Evolutionary conservation across 306 rosid genomes (phyloP), one percentile per base, ranked within the genome.

Genomic region (Mimosa bimucronata): DNA sequence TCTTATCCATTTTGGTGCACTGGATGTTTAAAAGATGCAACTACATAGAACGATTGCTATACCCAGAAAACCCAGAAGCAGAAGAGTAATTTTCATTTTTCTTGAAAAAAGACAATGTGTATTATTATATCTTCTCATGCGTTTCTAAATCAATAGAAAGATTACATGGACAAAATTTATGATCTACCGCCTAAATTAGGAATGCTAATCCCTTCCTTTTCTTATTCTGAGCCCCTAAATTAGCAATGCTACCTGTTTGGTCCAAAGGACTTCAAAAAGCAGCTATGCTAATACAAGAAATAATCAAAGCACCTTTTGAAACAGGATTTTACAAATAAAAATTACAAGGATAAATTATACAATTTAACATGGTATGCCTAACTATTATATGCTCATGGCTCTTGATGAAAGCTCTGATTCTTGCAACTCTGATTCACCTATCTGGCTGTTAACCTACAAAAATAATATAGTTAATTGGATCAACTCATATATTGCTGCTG

Each of bases 341-440:
- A 78, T 61, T 34, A 64, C 77, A 48, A 62, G 42, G 77, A 80
- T 45, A 50, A 52, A 78, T 79, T 52, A 64, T 83, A 84, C 66
- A 79, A 74, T 50, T 80, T 77, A 75, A 66, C 11, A 23, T 26
- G 80, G 75, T 70, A 70, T 11, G 60, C 41, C 44, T 75, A 66
- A 69, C 64, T 88, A 89, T 87, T 86, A 92, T 86, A 92, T 79
- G 92, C 97, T 82, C 86, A 89, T 74, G 82, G 91, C 97, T 85
- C 92, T 89, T 28, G 97, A 90, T 53, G 94, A 78, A 78, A 86
- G 86, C 79, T 93, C 94, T 7, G 88, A 64, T 79, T 89, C 97
- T 44, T 70, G 90, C 38, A 86, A 82, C 52, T 89, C 94, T 58
- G 88, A 77, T 77, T 85, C 91, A 50, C 83, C 81, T 37, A 58